These are phyloP conservation scores for Phanerodontia chrysosporium DNA, from an alignment of 768 basidiomycete genomes.

Conservation along the genomic window DNA sequence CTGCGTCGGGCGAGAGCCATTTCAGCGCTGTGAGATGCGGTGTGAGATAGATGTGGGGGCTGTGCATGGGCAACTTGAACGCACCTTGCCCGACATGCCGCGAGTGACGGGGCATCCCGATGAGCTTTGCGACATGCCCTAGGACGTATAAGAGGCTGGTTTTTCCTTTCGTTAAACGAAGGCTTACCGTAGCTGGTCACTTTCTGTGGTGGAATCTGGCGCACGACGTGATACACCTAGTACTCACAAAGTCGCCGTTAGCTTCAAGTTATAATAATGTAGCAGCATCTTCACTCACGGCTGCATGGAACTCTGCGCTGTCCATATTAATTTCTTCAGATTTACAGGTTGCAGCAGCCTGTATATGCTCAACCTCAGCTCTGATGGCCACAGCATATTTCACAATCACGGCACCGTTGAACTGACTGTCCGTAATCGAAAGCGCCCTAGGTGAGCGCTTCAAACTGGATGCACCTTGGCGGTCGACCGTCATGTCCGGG, in stretches of 20 bases:
- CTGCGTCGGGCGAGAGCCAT: conserved; percentile 53
- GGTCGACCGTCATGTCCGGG: no score
- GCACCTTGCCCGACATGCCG: conserved; percentile 81
- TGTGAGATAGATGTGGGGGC: background rate
- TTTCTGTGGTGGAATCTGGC: conserved; percentile 59
- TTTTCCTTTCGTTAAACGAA: background rate
- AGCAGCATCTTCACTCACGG: conserved; percentile 31
- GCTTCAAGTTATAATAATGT: background rate
- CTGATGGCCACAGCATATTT: background rate
- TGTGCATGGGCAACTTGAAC: conserved; percentile 1
- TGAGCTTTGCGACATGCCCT: conserved; percentile 79
- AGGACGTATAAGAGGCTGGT: background rate
- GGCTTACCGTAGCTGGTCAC: conserved; percentile 72
- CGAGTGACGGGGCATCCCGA: conserved; percentile 76
- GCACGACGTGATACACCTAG: conserved; percentile 71
- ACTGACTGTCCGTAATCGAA: no score
- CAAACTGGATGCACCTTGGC: no score
- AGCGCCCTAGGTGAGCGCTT: no score
- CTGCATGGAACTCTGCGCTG: conserved; percentile 59
- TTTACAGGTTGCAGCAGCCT: background rate
- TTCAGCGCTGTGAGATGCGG: conserved; percentile 64
- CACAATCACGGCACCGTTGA: no score
- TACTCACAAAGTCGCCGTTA: background rate
- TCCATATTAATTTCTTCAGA: conserved; percentile 35
- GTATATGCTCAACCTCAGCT: background rate